phyloP scores from a whole-genome alignment of 2,329 filamentous ascomycete species.

The Stemphylium beticola region DNA sequence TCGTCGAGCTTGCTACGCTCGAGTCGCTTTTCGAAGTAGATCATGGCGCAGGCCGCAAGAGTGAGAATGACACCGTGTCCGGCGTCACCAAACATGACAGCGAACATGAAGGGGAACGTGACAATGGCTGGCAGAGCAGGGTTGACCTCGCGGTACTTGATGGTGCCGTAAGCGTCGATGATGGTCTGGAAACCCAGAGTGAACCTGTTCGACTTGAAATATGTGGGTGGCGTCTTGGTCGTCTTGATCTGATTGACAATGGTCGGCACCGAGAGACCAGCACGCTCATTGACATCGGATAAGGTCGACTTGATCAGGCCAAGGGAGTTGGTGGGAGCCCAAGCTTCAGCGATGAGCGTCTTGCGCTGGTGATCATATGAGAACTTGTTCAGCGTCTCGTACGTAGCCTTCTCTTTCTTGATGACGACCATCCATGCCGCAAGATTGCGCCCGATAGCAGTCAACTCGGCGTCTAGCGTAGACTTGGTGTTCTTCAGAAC shows the following conservation, averaged over 20 bases:
- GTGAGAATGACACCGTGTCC: slow-evolving; percentile 94
- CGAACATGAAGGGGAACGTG: slow-evolving; percentile 99
- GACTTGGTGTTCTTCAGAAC: slow-evolving; percentile 94
- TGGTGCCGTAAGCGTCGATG: slow-evolving; percentile 96
- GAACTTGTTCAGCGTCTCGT: slow-evolving; percentile 92
- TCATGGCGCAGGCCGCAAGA: slow-evolving; percentile 83
- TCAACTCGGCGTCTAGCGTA: slow-evolving; percentile 89
- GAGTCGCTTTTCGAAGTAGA: slow-evolving; percentile 91
- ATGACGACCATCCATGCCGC: slow-evolving; percentile 97
- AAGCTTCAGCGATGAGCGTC: slow-evolving; percentile 95
- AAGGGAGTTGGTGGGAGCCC: slow-evolving; percentile 92
- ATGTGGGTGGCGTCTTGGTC: slow-evolving; percentile 96
- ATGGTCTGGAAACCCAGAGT: slow-evolving; percentile 98
- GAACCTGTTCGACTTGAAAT: slow-evolving; percentile 98
- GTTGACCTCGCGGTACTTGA: slow-evolving; percentile 97
- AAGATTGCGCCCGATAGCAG: slow-evolving; percentile 88
- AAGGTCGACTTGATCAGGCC: slow-evolving; percentile 89
- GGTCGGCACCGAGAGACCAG: slow-evolving; percentile 93
- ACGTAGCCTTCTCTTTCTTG: slow-evolving; percentile 98
- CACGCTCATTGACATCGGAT: slow-evolving; percentile 94
- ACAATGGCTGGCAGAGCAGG: slow-evolving; percentile 93
- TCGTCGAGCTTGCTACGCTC: slow-evolving; percentile 89
- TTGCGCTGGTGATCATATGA: slow-evolving; percentile 96
- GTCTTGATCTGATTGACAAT: slow-evolving; percentile 98
- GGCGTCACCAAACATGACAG: slow-evolving; percentile 99